Conservation (phyloP, 2,329 filamentous ascomycete species). For the Diaporthe ilicicola region DNA sequence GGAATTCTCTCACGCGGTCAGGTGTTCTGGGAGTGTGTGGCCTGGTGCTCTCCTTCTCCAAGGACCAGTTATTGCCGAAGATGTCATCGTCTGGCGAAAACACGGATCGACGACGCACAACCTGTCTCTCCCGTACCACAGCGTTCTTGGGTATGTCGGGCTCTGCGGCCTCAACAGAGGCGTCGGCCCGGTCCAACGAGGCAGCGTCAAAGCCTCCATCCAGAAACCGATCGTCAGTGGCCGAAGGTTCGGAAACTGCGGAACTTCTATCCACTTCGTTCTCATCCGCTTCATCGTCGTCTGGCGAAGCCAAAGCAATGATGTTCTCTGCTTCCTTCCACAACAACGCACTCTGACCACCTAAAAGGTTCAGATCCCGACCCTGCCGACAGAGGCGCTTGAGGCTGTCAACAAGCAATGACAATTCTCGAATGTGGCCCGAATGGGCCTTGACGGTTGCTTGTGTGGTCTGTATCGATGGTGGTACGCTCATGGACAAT, state of each 20-base stretch:
- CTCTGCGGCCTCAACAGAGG: constrained; percentile 52
- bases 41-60: constrained; percentile 48
- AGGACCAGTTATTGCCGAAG: constrained; percentile 63
- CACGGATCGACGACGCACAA: constrained; percentile 65
- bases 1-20: constrained; percentile 41
- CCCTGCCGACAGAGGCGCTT: constrained; percentile 80
- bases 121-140: constrained; percentile 62
- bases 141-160: constrained; percentile 57
- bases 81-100: constrained; percentile 74
- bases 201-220: constrained; percentile 59
- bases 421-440: constrained; percentile 83
- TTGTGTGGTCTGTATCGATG: constrained; percentile 82
- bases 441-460: constrained; percentile 85
- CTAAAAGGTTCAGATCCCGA: constrained; percentile 70
- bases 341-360: constrained; percentile 65
- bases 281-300: constrained; percentile 60
- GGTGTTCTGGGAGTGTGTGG: constrained; percentile 51
- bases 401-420: constrained; percentile 81
- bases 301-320: constrained; percentile 81
- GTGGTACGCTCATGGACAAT: constrained; percentile 75
- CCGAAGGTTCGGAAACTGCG: constrained; percentile 49
- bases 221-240: constrained; percentile 54
- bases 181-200: constrained; percentile 52
- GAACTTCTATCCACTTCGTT: constrained; percentile 44
- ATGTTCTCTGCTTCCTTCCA: constrained; percentile 89